Evolutionary conservation across 2,329 filamentous ascomycete species (phyloP), one percentile per base, ranked within the genome.

Genomic region (Trichoderma citrinoviride): DNA sequence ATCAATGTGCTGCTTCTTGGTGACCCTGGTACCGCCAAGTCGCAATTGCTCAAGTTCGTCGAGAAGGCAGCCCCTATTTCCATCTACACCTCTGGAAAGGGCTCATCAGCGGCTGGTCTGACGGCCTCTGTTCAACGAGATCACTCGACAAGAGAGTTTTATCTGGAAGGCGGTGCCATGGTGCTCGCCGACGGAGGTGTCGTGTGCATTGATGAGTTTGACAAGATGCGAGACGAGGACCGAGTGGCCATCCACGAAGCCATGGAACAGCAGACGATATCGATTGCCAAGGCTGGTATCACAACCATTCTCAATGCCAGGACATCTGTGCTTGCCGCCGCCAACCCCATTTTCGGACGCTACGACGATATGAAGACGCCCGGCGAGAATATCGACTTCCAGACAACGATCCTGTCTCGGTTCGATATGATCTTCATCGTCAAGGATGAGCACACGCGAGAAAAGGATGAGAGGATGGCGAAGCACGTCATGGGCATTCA

Each of bases 361-460:
- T 99, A 99, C 78, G 95, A 99, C 76, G 95, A 99, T 73, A 89
- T 99, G 82, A 98, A 98, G 78, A 93, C 91, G 0, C 95, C 95
- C 0, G 95, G 95, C 66, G 95, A 99, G 78, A 99, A 99, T 75
- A 99, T 99, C 70, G 95, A 99, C 78, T 99, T 99, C 78, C 95
- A 99, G 74, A 99, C 95, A 0, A 99, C 95, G 3, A 98, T 99
- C 73, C 76, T 99, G 69, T 98, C 94, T 2, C 91, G 95, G 85
- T 99, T 99, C 76, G 95, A 99, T 77, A 97, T 99, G 92, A 98
- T 99, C 70, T 99, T 98, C 81, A 97, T 99, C 70, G 94, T 99
- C 68, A 92, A 91, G 71, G 95, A 99, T 76, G 93, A 96, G 67
- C 95, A 99, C 76, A 92, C 94, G 67, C 86, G 92, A 50, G 89